Evolutionary conservation across 225 moss, liverwort and hornwort species (phyloP).

Genomic region (Polytrichum formosum): DNA sequence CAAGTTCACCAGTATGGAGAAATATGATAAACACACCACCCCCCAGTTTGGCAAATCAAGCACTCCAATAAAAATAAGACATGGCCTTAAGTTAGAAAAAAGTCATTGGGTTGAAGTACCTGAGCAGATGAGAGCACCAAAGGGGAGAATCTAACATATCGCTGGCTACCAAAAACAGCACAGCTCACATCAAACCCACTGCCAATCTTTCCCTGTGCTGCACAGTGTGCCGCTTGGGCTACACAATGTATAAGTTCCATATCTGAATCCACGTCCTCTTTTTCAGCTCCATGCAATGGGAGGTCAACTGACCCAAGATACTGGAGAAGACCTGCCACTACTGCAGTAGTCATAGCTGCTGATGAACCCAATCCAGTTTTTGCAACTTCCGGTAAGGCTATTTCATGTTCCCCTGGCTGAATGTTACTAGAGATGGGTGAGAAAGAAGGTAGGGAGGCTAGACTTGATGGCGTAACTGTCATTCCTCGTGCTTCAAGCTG

Average conservation of each 20-base stretch:
- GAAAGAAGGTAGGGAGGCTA: conserved; percentile 76
- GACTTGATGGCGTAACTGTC: conserved; percentile 55
- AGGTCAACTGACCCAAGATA: conserved; percentile 76
- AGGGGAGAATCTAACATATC: conserved; percentile 93
- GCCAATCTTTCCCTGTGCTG: conserved; percentile 94
- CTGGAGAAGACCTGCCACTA: conserved; percentile 72
- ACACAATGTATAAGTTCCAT: conserved; percentile 69
- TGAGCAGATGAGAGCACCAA: conserved; percentile 61
- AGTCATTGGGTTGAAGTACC: conserved; percentile 11
- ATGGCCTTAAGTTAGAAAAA: neutral
- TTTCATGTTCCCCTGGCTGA: conserved; percentile 47
- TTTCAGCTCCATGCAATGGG: conserved; percentile 49
- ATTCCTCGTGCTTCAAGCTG: conserved; percentile 83
- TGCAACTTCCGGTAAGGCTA: conserved; percentile 81
- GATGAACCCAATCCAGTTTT: conserved; percentile 99
- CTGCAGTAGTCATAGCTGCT: conserved; percentile 95
- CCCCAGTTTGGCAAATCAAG: neutral
- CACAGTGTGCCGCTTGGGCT: conserved; percentile 96
- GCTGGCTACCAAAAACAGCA: conserved; percentile 96
- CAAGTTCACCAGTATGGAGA: conserved; percentile 17
- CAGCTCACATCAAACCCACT: conserved; percentile 98
- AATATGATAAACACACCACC: neutral
- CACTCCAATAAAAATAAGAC: too few species aligned
- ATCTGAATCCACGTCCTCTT: conserved; percentile 40
- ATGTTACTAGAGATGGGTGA: conserved; percentile 77